Evolutionary conservation across 441 rosid genomes (phyloP), one percentile per base, ranked within the genome.

Genomic region (Populus hybrid): DNA sequence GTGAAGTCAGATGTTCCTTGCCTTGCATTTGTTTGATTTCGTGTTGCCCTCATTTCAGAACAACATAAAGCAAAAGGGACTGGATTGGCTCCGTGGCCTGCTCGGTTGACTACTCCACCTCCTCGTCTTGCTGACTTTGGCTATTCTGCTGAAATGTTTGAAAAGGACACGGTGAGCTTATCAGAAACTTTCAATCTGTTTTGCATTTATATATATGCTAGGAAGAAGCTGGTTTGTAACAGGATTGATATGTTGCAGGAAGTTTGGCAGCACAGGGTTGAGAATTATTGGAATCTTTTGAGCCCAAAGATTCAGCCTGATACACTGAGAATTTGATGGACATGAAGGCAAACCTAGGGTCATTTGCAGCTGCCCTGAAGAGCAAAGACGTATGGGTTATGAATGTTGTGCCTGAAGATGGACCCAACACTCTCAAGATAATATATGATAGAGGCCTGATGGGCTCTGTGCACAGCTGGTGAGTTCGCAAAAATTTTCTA

Each of bases 11-110:
- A 61, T 61, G 14, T 12, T 21, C 26, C 66, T 61, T 61, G 66
- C 28, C 65, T 21, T 61, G 28, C 23, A 14, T 19, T 30, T 30
- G 40, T 67, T 61, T 61, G 38, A 28, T 67, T 34, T 67, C 7
- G 4, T 9, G 18, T 30, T 67, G 70, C 21, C 34, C 21, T 26
- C 35, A 35, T 38, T 11, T 82, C 89, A 94, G 99, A 88, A 85
- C 93, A 88, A 79, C 97, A 94, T n/a, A 85, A 78, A 83, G 88
- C 84, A 30, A 87, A 88, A 82, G 99, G 98, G 67, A 92, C 98
- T 85, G 97, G 94, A 36, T 87, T 96, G 87, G 94, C 97, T 75
- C 98, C 99, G 50, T 96, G 99, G 99, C 99, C 99, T 21, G 94
- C 98, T 79, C 90, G 99, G 74, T 74, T 89, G 87, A 93, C 90